A percentile compares a stretch with the other conserved stretches of the same genome.
Conservation (phyloP, 495 filamentous ascomycete genomes). For the Xylaria venustula region DNA sequence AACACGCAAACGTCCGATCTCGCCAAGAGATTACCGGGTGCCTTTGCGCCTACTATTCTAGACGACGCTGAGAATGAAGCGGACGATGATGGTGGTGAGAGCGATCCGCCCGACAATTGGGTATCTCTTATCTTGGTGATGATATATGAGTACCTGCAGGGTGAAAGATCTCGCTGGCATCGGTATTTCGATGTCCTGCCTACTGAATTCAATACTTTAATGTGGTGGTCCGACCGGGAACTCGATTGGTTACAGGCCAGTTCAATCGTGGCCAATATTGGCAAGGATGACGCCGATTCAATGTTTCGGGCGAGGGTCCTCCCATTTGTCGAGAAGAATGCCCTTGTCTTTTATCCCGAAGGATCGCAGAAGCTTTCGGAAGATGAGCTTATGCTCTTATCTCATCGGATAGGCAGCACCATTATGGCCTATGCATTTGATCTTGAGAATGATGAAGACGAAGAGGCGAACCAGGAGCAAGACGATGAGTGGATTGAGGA, state of each 20-base stretch:
- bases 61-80: conserved; percentile 27
- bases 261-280: conserved; percentile 74
- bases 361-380: conserved; percentile 40
- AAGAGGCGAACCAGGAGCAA: conserved; percentile 56
- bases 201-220: conserved; percentile 75
- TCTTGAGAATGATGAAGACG: conserved; percentile 53
- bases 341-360: conserved; percentile 50
- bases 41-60: conserved; percentile 36
- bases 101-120: conserved; percentile 42
- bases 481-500: conserved; percentile 66
- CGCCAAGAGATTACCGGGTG: conserved; percentile 30
- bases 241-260: conserved; percentile 74
- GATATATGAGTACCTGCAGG: conserved; percentile 70
- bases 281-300: conserved; percentile 66
- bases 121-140: conserved; percentile 69
- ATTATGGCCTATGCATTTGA: conserved; percentile 98
- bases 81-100: conserved; percentile 28
- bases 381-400: conserved; percentile 56
- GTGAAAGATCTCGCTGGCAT: conserved; percentile 65
- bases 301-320: conserved; percentile 63
- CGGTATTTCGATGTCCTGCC: conserved; percentile 84
- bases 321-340: conserved; percentile 50
- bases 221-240: conserved; percentile 82
- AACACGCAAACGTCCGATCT: conserved; percentile 42
- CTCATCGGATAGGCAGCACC: conserved; percentile 76